Base-by-base conservation (phyloP, 257 asterid genomes). In the Nicotiana knightiana region DNA sequence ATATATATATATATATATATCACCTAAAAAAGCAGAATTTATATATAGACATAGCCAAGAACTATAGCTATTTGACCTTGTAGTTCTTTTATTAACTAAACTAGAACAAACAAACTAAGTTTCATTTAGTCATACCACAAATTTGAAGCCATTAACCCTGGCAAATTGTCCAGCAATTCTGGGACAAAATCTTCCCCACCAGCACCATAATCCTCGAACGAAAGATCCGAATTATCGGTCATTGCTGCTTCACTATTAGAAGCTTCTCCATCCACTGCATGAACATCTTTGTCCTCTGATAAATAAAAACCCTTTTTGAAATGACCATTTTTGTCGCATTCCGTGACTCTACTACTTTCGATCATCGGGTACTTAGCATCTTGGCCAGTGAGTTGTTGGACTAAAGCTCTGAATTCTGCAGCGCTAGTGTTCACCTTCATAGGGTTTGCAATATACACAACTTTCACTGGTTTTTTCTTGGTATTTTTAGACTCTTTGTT, bases 351-450 rank as follows among this genome's bases (percentile, higher is more conserved):
- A 6, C 6, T 17, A 66, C 37, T 75, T 2, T 71, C 67, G 0
- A 16, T 62, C 48, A 55, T 73, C 26, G 83, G 46, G 51, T 70
- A 85, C 67, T 82, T 78, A 39, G 98, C 85, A 37, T 90, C 91
- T 33, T 82, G 92, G 10, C 98, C 98, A 59, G 98, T 94, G 85
- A 94, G 94, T 82, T 90, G 91, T 87, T 94, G 98, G 33, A 94
- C 98, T 8, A 94, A 86, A 51, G 93, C 90, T 28, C 93, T 81
- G 82, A 94, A 94, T 61, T 90, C 88, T 0, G 96, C 90, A 16
- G 91, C 95, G 63, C 90, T 90, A 3, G 97, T 63, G 48, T 85
- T 83, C 86, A 94, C 90, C 87, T 88, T 94, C 91, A 92, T 88
- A 71, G 97, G 98, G 86, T 91, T 92, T 30, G 94, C 85, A 64